Conservation (phyloP, 352 stramenopile genomes). For the Phytophthora tubulina region DNA sequence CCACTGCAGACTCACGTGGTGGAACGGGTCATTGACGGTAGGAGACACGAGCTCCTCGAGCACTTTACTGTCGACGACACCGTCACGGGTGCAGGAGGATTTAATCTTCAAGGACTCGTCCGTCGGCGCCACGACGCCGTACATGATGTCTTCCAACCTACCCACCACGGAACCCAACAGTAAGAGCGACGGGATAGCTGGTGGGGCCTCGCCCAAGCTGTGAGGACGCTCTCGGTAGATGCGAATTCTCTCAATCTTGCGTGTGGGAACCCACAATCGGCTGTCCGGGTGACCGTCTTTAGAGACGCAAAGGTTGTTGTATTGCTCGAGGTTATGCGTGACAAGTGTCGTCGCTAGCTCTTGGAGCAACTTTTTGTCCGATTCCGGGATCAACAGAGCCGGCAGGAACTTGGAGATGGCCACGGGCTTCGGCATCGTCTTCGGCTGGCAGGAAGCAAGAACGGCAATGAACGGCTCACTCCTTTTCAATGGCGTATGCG, state of each 20-base stretch:
- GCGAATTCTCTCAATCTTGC: conserved; percentile 36
- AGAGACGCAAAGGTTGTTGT: conserved; percentile 37
- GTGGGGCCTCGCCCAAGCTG: not conserved
- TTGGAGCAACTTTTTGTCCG: conserved; percentile 34
- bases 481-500: not conserved
- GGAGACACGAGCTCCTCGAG: conserved; percentile 39
- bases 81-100: conserved; percentile 42
- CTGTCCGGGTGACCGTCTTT: conserved; percentile 44
- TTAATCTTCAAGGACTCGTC: conserved; percentile 49
- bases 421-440: conserved; percentile 34
- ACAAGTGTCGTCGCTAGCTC: conserved; percentile 41
- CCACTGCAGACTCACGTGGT: conserved; percentile 48
- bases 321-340: conserved; percentile 43
- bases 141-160: conserved; percentile 51
- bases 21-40: conserved; percentile 44
- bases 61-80: conserved; percentile 45
- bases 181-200: conserved; percentile 42
- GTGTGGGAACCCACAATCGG: conserved; percentile 38
- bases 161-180: conserved; percentile 42
- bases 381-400: conserved; percentile 35
- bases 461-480: conserved; percentile 24
- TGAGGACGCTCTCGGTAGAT: conserved; percentile 44
- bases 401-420: conserved; percentile 44
- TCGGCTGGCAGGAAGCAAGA: conserved; percentile 13
- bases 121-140: conserved; percentile 37